Evolutionary conservation across 2,329 filamentous ascomycete genomes (phyloP).

Genomic region (Didymella sp.): DNA sequence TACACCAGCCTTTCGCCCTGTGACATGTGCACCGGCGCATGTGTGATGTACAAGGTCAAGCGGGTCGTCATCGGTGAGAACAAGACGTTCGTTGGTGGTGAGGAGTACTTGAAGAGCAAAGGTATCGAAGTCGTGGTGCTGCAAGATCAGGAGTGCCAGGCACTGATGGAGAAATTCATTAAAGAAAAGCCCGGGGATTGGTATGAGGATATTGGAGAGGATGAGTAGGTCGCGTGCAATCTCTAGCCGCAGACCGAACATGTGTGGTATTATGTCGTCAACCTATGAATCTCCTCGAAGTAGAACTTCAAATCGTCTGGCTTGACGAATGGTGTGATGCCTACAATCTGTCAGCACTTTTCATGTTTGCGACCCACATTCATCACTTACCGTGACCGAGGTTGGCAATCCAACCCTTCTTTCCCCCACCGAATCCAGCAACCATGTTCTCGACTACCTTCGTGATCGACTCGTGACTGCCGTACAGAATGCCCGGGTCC

Average conservation of each 20-base stretch:
- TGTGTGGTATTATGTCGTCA: slow-evolving; percentile 28
- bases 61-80: slow-evolving; percentile 80
- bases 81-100: slow-evolving; percentile 74
- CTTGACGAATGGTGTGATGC: slow-evolving; percentile 92
- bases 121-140: slow-evolving; percentile 78
- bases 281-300: slow-evolving; percentile 83
- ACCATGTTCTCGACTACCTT: slow-evolving; percentile 85
- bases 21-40: slow-evolving; percentile 83
- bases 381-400: slow-evolving; percentile 80
- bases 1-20: slow-evolving; percentile 82
- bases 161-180: slow-evolving; percentile 76
- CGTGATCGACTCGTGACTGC: slow-evolving; percentile 80
- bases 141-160: slow-evolving; percentile 68
- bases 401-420: slow-evolving; percentile 96
- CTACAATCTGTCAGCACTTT: slow-evolving; percentile 56
- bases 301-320: slow-evolving; percentile 93
- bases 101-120: slow-evolving; percentile 70
- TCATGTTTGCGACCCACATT: background rate
- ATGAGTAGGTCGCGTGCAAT: slow-evolving; percentile 12
- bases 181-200: slow-evolving; percentile 74
- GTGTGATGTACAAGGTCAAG: slow-evolving; percentile 75
- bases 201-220: slow-evolving; percentile 56
- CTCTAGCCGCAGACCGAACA: slow-evolving; percentile 1
- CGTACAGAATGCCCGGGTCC: slow-evolving; percentile 92
- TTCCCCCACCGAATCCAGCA: slow-evolving; percentile 79